phyloP scores from a whole-genome alignment of 2,329 filamentous ascomycete species.

The Neopestalotiopsis clavispora region DNA sequence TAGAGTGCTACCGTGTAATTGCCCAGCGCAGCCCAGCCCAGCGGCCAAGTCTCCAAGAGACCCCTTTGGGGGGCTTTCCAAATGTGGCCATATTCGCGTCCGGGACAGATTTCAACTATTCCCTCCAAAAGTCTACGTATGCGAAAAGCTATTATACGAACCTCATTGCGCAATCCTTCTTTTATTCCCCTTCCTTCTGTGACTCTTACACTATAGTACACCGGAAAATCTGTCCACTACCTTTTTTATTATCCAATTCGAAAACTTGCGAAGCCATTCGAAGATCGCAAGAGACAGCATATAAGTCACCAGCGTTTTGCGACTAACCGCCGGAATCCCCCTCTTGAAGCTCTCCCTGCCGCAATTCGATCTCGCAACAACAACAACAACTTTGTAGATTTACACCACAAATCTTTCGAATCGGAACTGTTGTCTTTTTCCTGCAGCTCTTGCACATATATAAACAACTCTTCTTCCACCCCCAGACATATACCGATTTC shows the following conservation, averaged over 20 bases:
- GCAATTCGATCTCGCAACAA: not conserved
- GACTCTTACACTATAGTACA: not conserved
- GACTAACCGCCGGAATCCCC: not conserved
- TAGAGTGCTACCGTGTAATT: not conserved
- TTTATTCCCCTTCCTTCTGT: not conserved
- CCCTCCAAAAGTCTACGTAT: not conserved
- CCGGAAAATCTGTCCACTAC: not conserved
- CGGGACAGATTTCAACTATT: slow-evolving; percentile 17
- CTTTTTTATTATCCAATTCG: not conserved
- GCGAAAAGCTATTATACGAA: not conserved
- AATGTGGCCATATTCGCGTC: slow-evolving; percentile 1
- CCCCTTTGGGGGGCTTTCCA: slow-evolving; percentile 2
- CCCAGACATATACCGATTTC: slow-evolving; percentile 24
- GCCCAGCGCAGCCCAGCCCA: not conserved
- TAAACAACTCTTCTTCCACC: not conserved
- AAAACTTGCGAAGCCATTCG: slow-evolving; percentile 6
- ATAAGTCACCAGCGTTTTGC: not conserved
- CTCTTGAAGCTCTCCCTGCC: not conserved
- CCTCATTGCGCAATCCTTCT: not conserved
- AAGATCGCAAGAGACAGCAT: not conserved
- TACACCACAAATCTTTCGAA: not conserved
- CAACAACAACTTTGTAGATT: not conserved
- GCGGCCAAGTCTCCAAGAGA: not conserved
- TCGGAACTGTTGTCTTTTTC: not conserved
- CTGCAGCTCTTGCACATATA: not conserved